Conservation (phyloP, 345 rosid species). For the Lumnitzera littorea region DNA sequence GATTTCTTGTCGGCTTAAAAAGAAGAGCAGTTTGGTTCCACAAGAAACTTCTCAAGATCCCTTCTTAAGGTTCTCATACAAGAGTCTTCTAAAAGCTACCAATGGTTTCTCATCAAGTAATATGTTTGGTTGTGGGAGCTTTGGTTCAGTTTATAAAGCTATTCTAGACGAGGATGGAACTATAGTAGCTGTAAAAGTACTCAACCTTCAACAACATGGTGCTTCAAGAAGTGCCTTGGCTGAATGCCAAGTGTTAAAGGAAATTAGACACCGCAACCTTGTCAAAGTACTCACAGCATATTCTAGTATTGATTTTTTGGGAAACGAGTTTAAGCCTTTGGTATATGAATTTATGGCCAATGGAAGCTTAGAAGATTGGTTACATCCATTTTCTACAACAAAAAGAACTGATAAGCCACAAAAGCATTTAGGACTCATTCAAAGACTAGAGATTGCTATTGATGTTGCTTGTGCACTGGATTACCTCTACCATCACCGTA, state of each 20-base stretch:
- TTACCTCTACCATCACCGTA: slow-evolving; percentile 9
- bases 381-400: not conserved
- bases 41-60: not conserved
- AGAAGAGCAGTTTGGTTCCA: not conserved
- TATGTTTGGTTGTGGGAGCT: slow-evolving; percentile 16
- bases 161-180: not conserved
- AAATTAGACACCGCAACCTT: slow-evolving; percentile 16
- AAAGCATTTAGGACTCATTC: not conserved
- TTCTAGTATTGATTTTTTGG: slow-evolving; percentile 9
- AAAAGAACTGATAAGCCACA: too few relatives aligned
- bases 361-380: slow-evolving; percentile 16
- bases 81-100: slow-evolving; percentile 10
- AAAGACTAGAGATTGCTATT: slow-evolving; percentile 7
- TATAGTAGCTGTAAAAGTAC: slow-evolving; percentile 15
- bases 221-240: slow-evolving; percentile 11
- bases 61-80: slow-evolving; percentile 6
- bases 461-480: slow-evolving; percentile 12
- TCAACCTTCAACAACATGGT: slow-evolving; percentile 7
- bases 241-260: slow-evolving; percentile 16
- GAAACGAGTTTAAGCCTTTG: slow-evolving; percentile 19
- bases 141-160: slow-evolving; percentile 12
- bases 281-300: slow-evolving; percentile 13
- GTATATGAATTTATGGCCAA: slow-evolving; percentile 20
- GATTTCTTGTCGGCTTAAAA: not conserved
- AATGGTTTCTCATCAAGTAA: slow-evolving; percentile 13